Percentiles rank a stretch among this genome's conserved stretches.
phyloP scores from a whole-genome alignment of 345 rosid genomes.

The Brassica juncea region DNA sequence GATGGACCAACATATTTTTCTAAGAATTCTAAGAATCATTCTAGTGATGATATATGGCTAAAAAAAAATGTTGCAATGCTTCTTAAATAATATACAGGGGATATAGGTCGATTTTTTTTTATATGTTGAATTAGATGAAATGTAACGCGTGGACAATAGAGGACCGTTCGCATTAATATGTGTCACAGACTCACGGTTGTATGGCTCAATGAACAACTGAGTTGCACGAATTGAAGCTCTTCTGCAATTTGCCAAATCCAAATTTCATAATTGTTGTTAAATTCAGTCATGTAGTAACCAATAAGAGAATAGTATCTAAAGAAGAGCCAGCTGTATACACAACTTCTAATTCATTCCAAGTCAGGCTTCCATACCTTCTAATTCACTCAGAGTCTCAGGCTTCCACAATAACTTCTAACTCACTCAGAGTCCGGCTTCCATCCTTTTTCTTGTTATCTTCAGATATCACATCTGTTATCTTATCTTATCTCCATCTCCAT shows the following conservation, averaged over 20 bases:
- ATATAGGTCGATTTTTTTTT: background rate
- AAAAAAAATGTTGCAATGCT: no score
- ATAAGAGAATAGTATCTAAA: background rate
- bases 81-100: no score
- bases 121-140: background rate
- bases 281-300: background rate
- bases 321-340: background rate
- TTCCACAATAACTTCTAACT: background rate
- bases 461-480: background rate
- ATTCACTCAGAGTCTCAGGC: background rate
- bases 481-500: background rate
- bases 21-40: no score
- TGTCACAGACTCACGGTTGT: conserved; percentile 25
- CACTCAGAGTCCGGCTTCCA: background rate
- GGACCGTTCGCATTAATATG: conserved; percentile 29
- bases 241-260: background rate
- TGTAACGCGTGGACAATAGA: background rate
- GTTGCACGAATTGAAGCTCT: background rate
- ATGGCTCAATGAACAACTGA: background rate
- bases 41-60: no score
- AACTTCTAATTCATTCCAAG: background rate
- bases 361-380: background rate
- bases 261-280: background rate
- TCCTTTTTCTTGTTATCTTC: background rate
- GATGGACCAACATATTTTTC: no score